A percentile compares a stretch with the other conserved stretches of the same genome.
Conservation (phyloP, 192 early-diverging fungal species). For the Coemansia interrupta region DNA sequence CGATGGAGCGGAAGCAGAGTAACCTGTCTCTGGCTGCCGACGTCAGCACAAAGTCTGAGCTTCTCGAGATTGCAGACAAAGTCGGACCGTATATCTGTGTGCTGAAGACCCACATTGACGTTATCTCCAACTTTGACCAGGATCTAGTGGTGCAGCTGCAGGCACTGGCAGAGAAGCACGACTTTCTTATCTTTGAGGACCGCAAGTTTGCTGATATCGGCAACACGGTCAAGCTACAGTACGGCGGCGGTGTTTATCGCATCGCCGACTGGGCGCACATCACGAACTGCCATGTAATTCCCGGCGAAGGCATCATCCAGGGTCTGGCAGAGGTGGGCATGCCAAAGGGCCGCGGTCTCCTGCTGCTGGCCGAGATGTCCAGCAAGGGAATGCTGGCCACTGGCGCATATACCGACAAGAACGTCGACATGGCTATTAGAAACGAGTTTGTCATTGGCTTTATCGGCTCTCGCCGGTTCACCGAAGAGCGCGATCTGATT, state of each 20-base stretch:
- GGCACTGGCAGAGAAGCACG: slow-evolving; percentile 75
- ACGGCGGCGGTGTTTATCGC: slow-evolving; percentile 82
- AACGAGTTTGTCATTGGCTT: slow-evolving; percentile 97
- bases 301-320: slow-evolving; percentile 93
- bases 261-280: slow-evolving; percentile 96
- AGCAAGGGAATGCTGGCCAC: slow-evolving; percentile 84
- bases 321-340: slow-evolving; percentile 87
- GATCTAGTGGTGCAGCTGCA: slow-evolving; percentile 73
- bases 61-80: slow-evolving; percentile 80
- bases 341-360: slow-evolving; percentile 69
- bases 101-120: slow-evolving; percentile 97
- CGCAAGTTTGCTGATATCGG: slow-evolving; percentile 99
- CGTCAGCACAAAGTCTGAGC: slow-evolving; percentile 80
- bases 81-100: slow-evolving; percentile 94
- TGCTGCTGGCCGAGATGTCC: slow-evolving; percentile 97
- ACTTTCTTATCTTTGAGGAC: slow-evolving; percentile 98
- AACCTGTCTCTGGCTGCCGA: slow-evolving; percentile 92
- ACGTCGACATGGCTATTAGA: slow-evolving; percentile 78
- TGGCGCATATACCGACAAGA: slow-evolving; percentile 73
- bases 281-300: slow-evolving; percentile 91
- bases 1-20: slow-evolving; percentile 86
- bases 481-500: slow-evolving; percentile 80
- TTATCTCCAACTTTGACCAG: slow-evolving; percentile 88
- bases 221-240: slow-evolving; percentile 96
- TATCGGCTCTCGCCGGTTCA: slow-evolving; percentile 67